Evolutionary conservation across 169 alveolate species (phyloP), one percentile per base, ranked within the genome.

Genomic region (Blepharisma undulans): DNA sequence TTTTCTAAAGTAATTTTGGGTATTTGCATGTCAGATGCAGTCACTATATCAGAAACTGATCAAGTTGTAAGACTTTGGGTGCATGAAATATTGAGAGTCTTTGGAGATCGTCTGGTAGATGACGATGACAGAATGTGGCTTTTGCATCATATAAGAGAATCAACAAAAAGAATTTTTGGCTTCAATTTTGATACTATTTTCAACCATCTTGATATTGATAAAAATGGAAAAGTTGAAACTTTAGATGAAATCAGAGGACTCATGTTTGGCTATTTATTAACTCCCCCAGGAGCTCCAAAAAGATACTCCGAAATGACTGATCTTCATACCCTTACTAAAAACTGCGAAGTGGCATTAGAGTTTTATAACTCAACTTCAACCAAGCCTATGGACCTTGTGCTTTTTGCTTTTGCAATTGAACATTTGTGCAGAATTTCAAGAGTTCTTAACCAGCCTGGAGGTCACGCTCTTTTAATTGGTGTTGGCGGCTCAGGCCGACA

Each of bases 401-500:
- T 98, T 21, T 98, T 98, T 95, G 91, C 91, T 92, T 92, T 91
- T 32, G 95, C 95, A 12, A 92, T 94, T 27, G 86, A 93, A 78
- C 93, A 89, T 34, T 29, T 91, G 18, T 72, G 27, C 27, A 96
- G 96, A 92, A 96, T 96, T 71, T 93, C 92, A 32, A 94, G 99
- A 92, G 94, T 97, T 88, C 93, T 97, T 79, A 90, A 95, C 10
- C 96, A 97, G n/a, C 95, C 97, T 59, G 92, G 87, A 81, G 99
- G 99, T 60, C 95, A 97, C 84, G 97, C 97, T n/a, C 94, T 97
- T 10, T 93, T 97, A 34, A 96, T 97, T 0, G 99, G 99, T 22
- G 98, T 97, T 12, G 99, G 99, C 19, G 99, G 99, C 19, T 93
- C 97, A 27, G 99, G 99, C 59, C 94, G 98, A 84, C 96, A 96